Evolutionary conservation across 2,329 filamentous ascomycete species (phyloP), one percentile per base, ranked within the genome.

Genomic region (Colletotrichum sublineola): DNA sequence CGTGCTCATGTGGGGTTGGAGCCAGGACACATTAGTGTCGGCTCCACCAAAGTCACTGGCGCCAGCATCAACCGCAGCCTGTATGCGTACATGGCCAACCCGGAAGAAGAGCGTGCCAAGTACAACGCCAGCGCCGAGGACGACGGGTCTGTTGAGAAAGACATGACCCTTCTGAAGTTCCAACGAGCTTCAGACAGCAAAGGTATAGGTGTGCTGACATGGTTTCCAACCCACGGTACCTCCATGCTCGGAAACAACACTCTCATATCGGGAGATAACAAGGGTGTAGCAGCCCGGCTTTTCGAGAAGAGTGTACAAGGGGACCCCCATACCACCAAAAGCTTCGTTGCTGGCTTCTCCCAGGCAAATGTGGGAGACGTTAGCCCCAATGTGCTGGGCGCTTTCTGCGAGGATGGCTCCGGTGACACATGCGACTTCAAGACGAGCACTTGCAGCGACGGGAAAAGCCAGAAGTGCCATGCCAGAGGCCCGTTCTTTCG

Each of bases 291-390:
- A 0, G 94, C 94, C 4, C 90, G 92, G 76, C 85, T 97, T 7
- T 93, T 97, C 74, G 95, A 98, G 80, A 89, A 93, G 76, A 89
- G 89, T 53, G 88, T 93, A 68, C 82, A 83, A 52, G 84, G 83
- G 6, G 84, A 87, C 38, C 78, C 82, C 3, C 84, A 84, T 14
- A 91, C 89, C 56, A 86, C 89, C 0, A 85, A 89, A 1, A 88
- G 87, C 14, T 97, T 97, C 76, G 93, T 97, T 1, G 94, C 95
- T 3, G 95, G 94, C 14, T 98, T 97, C 82, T 96, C 94, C 1
- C 95, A 97, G 81, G 90, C 95, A 38, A 97, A 94, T 77, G 94
- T 97, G 65, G 95, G 95, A 33, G 95, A 98, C 77, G 96, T 94
- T 0, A 93, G 92, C 1, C 95, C 95, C 12, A 97, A 97, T 77